Evolutionary conservation across 371 early-diverging fungal species (phyloP), one percentile per base, ranked within the genome.

Genomic region (Mycotypha africana): DNA sequence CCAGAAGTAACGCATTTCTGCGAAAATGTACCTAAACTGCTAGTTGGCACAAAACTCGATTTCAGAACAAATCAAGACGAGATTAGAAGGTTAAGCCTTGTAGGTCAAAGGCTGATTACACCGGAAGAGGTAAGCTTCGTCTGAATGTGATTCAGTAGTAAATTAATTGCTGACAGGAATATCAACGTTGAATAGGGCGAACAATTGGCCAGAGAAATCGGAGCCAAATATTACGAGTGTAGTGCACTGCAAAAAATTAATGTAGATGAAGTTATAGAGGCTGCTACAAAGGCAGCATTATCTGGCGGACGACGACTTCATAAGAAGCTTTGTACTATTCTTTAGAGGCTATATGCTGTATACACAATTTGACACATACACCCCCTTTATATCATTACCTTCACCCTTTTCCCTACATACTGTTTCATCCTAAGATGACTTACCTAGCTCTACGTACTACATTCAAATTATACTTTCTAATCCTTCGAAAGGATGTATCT

Each of bases 1-100:
- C 89, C 92, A 12, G 92, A 92, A 65, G 82, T 93, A 37, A 78
- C 78, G 30, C 88, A 91, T 61, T 91, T 91, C 61, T 82, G 86
- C 41, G 88, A 89, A 49, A 75, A 76, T 45, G 81, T 84, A 16
- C 93, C 97, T 3, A 85, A 88, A 51, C 77, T 96, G 49, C 76
- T 94, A 19, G 89, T 93, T 23, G 92, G 92, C 2, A 90, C 90
- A 50, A 94, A 97, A 70, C 32, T 49, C 5, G 58, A 58, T 23
- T 46, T 52, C 21, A 53, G 58, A 46, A 30, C 49, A n/a, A 49
- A 53, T 19, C 41, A 48, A 22, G 53, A 58, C 1, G 58, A 58
- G 41, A 52, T 58, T 38, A 34, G 36, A 48, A 44, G 52, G 38
- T 10, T 58, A 19, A 45, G 45, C 7, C 21, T 48, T 35, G 38